Percentiles rank a stretch among this genome's conserved stretches.
These are phyloP conservation scores for Aspergillus sp. DNA, from an alignment of 2,329 filamentous ascomycete genomes.

Conservation along the genomic window DNA sequence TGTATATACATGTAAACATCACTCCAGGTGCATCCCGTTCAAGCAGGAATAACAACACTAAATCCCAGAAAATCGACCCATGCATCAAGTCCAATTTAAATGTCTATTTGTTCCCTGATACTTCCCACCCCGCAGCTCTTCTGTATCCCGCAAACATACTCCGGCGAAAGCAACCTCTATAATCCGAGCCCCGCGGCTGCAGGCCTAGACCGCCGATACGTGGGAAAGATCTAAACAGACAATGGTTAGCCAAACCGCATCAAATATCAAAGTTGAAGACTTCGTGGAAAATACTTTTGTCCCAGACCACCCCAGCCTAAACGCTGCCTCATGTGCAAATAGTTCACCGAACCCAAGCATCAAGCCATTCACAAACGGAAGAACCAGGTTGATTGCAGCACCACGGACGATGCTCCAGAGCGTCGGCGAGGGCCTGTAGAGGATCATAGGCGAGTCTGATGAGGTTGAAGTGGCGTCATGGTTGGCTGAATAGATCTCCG, in stretches of 20 bases:
- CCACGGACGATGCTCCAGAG: conserved; percentile 82
- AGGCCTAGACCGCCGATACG: conserved; percentile 62
- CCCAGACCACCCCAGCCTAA: conserved; percentile 85
- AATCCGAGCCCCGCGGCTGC: conserved; percentile 71
- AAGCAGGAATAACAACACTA: conserved; percentile 1
- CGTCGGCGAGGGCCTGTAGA: conserved; percentile 89
- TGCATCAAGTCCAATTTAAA: conserved; percentile 5
- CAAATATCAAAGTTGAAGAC: neutral
- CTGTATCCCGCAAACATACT: conserved; percentile 57
- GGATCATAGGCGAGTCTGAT: conserved; percentile 43
- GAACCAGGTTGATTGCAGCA: conserved; percentile 89
- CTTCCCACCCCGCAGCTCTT: neutral
- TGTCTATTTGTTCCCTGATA: conserved; percentile 2
- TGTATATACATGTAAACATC: conserved; percentile 32
- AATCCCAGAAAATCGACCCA: neutral
- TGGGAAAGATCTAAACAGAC: conserved; percentile 54
- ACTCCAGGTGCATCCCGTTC: conserved; percentile 22
- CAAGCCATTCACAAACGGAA: conserved; percentile 95
- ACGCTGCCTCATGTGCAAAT: conserved; percentile 94
- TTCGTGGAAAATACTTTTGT: conserved; percentile 70
- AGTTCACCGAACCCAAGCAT: conserved; percentile 98
- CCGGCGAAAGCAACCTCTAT: conserved; percentile 67
- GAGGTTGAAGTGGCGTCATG: conserved; percentile 36
- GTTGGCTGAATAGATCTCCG: conserved; percentile 47
- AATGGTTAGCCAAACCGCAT: neutral